A percentile compares a stretch with the other conserved stretches of the same genome.
Evolutionary conservation across 371 early-diverging fungal species (phyloP).

Genomic region (Mucor ambiguus): DNA sequence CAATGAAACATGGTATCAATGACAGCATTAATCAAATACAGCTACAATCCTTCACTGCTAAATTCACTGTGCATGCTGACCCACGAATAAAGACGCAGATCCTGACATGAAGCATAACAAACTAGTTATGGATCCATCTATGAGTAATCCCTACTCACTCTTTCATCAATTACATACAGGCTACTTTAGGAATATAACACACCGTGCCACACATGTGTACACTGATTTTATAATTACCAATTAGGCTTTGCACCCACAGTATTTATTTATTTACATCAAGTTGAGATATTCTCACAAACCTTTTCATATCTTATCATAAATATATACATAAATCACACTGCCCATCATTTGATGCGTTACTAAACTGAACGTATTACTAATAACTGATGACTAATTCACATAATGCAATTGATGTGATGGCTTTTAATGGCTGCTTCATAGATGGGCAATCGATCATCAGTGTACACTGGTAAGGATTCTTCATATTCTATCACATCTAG

Average conservation of each 20-base stretch:
- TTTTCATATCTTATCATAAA: neutral
- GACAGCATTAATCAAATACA: neutral
- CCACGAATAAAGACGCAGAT: neutral
- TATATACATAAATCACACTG: neutral
- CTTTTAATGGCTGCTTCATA: slow-evolving; percentile 50
- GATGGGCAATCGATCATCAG: slow-evolving; percentile 52
- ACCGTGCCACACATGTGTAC: neutral
- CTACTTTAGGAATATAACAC: neutral
- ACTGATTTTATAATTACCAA: neutral
- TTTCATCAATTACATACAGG: neutral
- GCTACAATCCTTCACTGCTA: neutral
- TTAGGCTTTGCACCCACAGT: neutral
- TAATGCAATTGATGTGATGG: slow-evolving; percentile 3
- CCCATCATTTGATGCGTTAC: neutral
- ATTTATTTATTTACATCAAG: neutral
- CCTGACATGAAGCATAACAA: neutral
- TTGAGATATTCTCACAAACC: no score
- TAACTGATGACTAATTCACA: neutral
- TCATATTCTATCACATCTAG: slow-evolving; percentile 31
- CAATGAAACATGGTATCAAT: neutral
- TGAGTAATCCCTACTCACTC: neutral
- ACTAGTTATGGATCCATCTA: neutral
- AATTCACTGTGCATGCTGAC: neutral
- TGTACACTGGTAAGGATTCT: slow-evolving; percentile 34
- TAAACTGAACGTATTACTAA: neutral